phyloP scores from a whole-genome alignment of 495 filamentous ascomycete genomes.

The Tuber melanosporum region DNA sequence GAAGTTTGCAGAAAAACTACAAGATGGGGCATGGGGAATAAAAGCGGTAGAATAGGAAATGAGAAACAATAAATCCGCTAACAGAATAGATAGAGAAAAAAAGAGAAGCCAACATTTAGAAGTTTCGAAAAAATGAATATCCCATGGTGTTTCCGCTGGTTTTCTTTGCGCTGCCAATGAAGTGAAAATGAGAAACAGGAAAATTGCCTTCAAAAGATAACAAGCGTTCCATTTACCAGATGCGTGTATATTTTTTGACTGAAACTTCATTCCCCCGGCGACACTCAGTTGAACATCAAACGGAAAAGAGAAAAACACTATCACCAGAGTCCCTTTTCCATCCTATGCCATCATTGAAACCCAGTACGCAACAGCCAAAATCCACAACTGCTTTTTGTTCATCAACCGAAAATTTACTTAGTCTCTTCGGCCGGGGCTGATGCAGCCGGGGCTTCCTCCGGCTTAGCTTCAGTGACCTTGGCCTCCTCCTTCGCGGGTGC shows the following conservation, averaged over 20 bases:
- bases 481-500: slow-evolving; percentile 56
- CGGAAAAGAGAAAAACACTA: slow-evolving; percentile 38
- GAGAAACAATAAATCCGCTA: slow-evolving; percentile 32
- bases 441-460: slow-evolving; percentile 44
- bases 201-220: slow-evolving; percentile 35
- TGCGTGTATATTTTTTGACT: slow-evolving; percentile 36
- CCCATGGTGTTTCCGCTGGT: slow-evolving; percentile 26
- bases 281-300: slow-evolving; percentile 29
- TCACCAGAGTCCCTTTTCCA: slow-evolving; percentile 24
- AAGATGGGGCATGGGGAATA: neutral
- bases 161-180: slow-evolving; percentile 34
- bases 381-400: slow-evolving; percentile 11
- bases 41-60: slow-evolving; percentile 6
- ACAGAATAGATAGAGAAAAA: slow-evolving; percentile 33
- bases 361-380: slow-evolving; percentile 24
- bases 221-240: slow-evolving; percentile 33
- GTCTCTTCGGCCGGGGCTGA: slow-evolving; percentile 38
- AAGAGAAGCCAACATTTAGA: slow-evolving; percentile 30
- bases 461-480: slow-evolving; percentile 53
- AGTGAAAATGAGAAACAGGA: slow-evolving; percentile 22
- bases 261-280: slow-evolving; percentile 23
- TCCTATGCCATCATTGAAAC: slow-evolving; percentile 25
- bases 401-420: slow-evolving; percentile 29
- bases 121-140: slow-evolving; percentile 15
- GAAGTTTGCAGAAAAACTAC: neutral